Evolutionary conservation across 2,329 filamentous ascomycete species (phyloP), one percentile per base, ranked within the genome.

Genomic region (Cercospora zeae-maydis): DNA sequence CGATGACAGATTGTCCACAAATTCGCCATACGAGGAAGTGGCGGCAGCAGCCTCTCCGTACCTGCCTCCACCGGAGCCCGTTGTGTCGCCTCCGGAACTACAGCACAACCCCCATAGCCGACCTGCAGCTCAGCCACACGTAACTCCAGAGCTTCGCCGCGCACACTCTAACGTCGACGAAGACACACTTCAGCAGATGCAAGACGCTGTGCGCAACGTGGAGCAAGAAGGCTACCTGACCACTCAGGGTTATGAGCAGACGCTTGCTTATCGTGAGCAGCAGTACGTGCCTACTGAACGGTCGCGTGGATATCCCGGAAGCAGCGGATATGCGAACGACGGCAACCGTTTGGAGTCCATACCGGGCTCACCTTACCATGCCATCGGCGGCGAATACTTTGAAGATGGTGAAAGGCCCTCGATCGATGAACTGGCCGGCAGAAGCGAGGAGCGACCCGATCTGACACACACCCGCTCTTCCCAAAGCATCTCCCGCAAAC

Each of bases 151-250:
- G 73, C 81, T 93, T 70, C 88, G 90, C 66, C 87, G 87, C 67
- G 91, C 90, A 57, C 95, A 92, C 69, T 92, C 89, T 69, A 88
- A 92, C 21, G 87, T 98, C 75, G 96, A 95, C 27, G 85, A 83
- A 69, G 87, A 87, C 1, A 98, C 93, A 0, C 81, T 97, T 51
- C 84, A 88, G 49, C 92, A 97, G 73, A 82, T 98, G 74, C 86
- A 86, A 33, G 89, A 88, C 68, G 89, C 89, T 51, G 86, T 68
- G 51, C 72, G 70, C n/a, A 63, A 66, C 47, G 79, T 73, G 5
- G 62, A 70, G 21, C 66, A 70, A 19, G 67, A 69, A 4, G 45
- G 24, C 3, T 59, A 60, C 54, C n/a, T 58, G 21, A 47, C 37
- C 27, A 33, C 47, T 31, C 57, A 59, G 36, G 47, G 45, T 47